Evolutionary conservation across 208 protist genomes (phyloP), one percentile per base, ranked within the genome.

Genomic region (Wallacemonas sp.): DNA sequence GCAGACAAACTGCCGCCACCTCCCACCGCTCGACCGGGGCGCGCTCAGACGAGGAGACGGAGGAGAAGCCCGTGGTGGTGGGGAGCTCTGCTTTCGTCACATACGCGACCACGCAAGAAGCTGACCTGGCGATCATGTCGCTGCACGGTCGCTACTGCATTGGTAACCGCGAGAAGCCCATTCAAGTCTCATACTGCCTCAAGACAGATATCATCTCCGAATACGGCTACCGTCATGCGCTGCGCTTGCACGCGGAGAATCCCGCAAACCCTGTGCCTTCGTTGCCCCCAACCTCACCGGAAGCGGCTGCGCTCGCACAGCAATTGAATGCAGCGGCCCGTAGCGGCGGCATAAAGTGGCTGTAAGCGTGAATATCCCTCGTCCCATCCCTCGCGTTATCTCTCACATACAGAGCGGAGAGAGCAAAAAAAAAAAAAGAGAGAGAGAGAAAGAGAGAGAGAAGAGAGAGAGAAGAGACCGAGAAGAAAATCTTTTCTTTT

Each of bases 161-260:
- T 75, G 75, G 75, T 63, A 70, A 27, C 59, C 70, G 82, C 31
- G 76, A 83, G 24, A 72, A 81, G 41, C 82, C 79, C 38, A 42
- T 89, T 65, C 82, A 89, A 53, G 82, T 89, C 42, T 76, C 66
- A 9, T 89, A 89, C 68, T 89, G 78, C 62, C 67, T 83, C 27
- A 76, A 79, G 36, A 86, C 80, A 17, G 73, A 80, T 42, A 59
- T 84, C 34, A 80, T 84, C 56, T 85, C 78, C 22, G 68, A 77
- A n/a, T 91, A 86, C 53, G 85, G 85, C 44, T 81, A 77, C 62
- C 67, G 70, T 22, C 85, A 91, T 26, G 83, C 83, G 2, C 11
- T 77, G 56, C 54, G 73, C 63, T 63, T 90, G 28, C 77, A 84
- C 53, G 60, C 66, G 12, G 68, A 83, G 62, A 91, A 91, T 59